Evolutionary conservation across 306 rosid species (phyloP).

Genomic region (Luffa acutangula): DNA sequence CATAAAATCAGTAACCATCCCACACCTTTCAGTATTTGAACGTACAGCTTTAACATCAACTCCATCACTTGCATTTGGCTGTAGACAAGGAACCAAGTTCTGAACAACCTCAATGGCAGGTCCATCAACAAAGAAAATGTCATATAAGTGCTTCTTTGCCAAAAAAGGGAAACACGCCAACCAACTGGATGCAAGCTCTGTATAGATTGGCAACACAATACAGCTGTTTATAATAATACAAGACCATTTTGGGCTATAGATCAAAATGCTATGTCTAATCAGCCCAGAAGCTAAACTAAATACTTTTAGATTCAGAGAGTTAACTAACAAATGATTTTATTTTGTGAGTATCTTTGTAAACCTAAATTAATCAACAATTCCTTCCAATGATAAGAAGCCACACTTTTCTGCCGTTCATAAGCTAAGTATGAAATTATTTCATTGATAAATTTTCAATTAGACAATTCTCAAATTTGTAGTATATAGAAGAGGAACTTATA

Average conservation of each 20-base stretch:
- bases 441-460: background rate
- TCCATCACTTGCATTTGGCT: conserved; percentile 34
- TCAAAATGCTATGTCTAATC: background rate
- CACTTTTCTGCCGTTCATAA: background rate
- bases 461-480: background rate
- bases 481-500: background rate
- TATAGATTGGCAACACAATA: conserved; percentile 20
- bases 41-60: conserved; percentile 40
- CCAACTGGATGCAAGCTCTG: conserved; percentile 91
- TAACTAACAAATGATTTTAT: background rate
- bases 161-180: conserved; percentile 65
- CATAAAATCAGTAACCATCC: background rate
- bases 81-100: conserved; percentile 60
- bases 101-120: conserved; percentile 63
- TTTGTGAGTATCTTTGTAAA: background rate
- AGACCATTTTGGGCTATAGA: background rate
- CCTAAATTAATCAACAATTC: background rate
- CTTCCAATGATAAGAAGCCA: background rate
- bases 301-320: background rate
- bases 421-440: background rate
- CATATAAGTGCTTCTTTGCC: conserved; percentile 59
- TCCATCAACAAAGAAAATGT: conserved; percentile 65
- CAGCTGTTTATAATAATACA: background rate
- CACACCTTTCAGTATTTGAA: conserved; percentile 67
- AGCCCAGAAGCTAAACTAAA: background rate